Conservation (phyloP, 2,329 filamentous ascomycete genomes). For the Ophiostoma ulmi region DNA sequence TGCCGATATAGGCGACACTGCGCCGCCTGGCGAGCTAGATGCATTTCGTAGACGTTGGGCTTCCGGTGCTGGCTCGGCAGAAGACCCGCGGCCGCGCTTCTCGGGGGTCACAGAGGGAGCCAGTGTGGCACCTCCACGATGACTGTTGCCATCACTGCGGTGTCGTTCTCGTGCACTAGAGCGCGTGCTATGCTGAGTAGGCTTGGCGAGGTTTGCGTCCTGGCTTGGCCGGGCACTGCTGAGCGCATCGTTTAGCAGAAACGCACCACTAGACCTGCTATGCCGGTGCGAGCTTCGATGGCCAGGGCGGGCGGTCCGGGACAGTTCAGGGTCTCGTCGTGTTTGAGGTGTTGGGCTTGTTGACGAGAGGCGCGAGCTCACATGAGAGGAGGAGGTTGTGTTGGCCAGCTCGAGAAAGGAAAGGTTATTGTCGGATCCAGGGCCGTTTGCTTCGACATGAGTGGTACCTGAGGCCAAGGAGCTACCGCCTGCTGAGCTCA, state of each 20-base stretch:
- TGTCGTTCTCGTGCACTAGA: not conserved
- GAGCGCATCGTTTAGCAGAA: constrained; percentile 46
- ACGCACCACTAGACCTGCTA: constrained; percentile 45
- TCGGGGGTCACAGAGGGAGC: not conserved
- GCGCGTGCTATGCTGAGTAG: not conserved
- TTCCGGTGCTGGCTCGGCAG: not conserved
- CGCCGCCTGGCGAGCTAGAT: not conserved
- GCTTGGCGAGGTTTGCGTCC: not conserved
- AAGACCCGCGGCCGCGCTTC: not conserved
- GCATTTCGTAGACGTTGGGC: not conserved
- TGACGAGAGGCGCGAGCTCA: not conserved
- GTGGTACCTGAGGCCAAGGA: constrained; percentile 14
- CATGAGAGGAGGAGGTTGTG: not conserved
- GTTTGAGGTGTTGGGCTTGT: not conserved
- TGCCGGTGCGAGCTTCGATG: constrained; percentile 21
- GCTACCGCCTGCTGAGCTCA: constrained; percentile 11
- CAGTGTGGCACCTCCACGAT: not conserved
- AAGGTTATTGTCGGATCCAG: not conserved
- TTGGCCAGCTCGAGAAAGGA: not conserved
- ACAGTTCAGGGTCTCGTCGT: not conserved
- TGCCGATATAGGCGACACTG: not conserved
- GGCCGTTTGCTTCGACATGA: not conserved
- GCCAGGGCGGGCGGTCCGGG: not conserved
- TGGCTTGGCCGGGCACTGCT: constrained; percentile 27
- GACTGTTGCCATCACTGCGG: not conserved